Percentiles rank a stretch among this genome's conserved stretches.
These are phyloP conservation scores for Parmelia sp. DNA, from an alignment of 495 filamentous ascomycete genomes.

Conservation along the genomic window DNA sequence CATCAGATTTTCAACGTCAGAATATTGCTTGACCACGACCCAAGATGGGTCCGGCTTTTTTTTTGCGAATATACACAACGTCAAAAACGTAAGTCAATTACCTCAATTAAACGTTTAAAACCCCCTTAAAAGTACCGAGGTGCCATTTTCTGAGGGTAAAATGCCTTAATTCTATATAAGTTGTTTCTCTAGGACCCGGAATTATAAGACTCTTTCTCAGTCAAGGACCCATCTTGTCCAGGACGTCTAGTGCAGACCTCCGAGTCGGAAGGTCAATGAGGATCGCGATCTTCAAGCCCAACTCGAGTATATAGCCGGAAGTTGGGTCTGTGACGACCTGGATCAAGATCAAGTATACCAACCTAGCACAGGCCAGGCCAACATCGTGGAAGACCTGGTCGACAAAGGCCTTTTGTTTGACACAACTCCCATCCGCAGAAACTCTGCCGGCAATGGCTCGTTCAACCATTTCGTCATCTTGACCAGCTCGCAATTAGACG, in stretches of 20 bases:
- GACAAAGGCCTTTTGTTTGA: constrained; percentile 4
- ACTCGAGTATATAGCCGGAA: constrained; percentile 1
- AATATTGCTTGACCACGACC: not conserved
- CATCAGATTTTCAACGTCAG: too few species aligned
- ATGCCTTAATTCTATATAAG: too few species aligned
- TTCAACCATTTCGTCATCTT: constrained; percentile 7
- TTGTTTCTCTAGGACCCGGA: too few species aligned
- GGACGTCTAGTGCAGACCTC: too few species aligned
- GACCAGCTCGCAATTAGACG: constrained; percentile 8
- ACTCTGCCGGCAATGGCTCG: not conserved
- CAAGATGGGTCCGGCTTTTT: not conserved
- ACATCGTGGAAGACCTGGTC: constrained; percentile 11
- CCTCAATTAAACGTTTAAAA: too few species aligned
- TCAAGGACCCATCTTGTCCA: too few species aligned
- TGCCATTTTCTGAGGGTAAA: too few species aligned
- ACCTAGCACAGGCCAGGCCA: not conserved
- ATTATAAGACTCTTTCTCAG: too few species aligned
- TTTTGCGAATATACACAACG: too few species aligned
- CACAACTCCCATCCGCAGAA: not conserved
- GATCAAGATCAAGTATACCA: constrained; percentile 7
- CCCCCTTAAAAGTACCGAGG: too few species aligned
- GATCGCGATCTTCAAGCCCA: constrained; percentile 11
- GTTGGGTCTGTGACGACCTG: constrained; percentile 8
- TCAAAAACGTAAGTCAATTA: too few species aligned
- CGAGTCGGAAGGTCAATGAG: constrained; percentile 5